Evolutionary conservation across 108 stramenopile genomes (phyloP).

Genomic region (Cyclotella baltica): DNA sequence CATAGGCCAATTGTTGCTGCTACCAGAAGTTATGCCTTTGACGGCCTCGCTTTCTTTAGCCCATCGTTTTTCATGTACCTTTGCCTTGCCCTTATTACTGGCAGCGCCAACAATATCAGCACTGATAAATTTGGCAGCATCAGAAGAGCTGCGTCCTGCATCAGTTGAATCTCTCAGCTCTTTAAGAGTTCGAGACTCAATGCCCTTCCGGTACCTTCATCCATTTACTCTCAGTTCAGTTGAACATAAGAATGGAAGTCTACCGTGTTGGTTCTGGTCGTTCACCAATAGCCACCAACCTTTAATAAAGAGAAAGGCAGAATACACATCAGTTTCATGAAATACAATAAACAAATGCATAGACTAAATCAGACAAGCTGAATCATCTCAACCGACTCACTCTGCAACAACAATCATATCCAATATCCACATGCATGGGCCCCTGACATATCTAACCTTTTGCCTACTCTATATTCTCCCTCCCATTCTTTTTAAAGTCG

Average conservation of each 20-base stretch:
- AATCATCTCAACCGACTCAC: too few species aligned
- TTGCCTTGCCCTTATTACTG: conserved; percentile 87
- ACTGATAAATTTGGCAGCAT: conserved; percentile 72
- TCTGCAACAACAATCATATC: conserved; percentile 95
- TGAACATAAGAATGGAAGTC: conserved; percentile 94
- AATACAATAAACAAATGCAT: too few species aligned
- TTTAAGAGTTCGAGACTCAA: conserved; percentile 97
- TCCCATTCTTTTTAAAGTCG: conserved; percentile 58
- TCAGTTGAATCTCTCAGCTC: conserved; percentile 87
- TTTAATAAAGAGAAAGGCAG: too few species aligned
- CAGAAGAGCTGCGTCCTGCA: conserved; percentile 52
- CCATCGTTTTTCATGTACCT: conserved; percentile 93
- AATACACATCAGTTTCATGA: too few species aligned
- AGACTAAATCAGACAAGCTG: too few species aligned
- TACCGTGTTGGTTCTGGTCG: conserved; percentile 60
- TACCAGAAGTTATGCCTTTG: conserved; percentile 39
- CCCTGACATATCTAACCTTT: conserved; percentile 90
- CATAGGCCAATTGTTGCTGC: conserved; percentile 55
- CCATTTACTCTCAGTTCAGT: conserved; percentile 99
- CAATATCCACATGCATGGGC: conserved; percentile 84
- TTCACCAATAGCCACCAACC: conserved; percentile 98
- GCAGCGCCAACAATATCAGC: conserved; percentile 71
- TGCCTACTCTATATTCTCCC: conserved; percentile 92
- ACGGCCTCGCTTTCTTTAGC: conserved; percentile 80
- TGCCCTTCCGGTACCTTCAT: conserved; percentile 98